phyloP scores from a whole-genome alignment of 177 flowering plant species.

The Vitis hybrid region DNA sequence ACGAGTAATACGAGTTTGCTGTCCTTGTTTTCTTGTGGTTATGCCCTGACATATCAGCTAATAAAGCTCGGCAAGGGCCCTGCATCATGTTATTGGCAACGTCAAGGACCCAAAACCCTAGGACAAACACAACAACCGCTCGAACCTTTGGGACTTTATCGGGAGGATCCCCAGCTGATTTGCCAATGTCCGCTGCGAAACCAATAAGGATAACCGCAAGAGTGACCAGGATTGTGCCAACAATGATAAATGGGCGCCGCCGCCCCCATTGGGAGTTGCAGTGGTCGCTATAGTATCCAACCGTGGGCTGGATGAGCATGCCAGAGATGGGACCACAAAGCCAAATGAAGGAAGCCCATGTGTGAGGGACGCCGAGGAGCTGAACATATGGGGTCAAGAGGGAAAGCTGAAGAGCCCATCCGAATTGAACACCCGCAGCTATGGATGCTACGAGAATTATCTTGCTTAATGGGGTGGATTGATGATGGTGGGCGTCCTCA shows the following conservation, averaged over 20 bases:
- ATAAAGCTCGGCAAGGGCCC: constrained; percentile 69
- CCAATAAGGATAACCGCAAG: constrained; percentile 65
- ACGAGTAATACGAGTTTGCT: constrained; percentile 58
- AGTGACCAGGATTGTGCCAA: constrained; percentile 52
- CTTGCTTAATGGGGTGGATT: constrained; percentile 27
- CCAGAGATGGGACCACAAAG: constrained; percentile 93
- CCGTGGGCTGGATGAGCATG: constrained; percentile 70
- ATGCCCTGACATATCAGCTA: constrained; percentile 60
- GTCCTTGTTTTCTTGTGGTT: constrained; percentile 35
- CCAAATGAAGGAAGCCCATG: constrained; percentile 74
- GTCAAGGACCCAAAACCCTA: constrained; percentile 89
- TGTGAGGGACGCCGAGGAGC: constrained; percentile 69
- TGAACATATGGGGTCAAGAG: constrained; percentile 75
- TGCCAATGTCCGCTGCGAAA: constrained; percentile 68
- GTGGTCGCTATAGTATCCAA: constrained; percentile 68
- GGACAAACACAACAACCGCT: constrained; percentile 57
- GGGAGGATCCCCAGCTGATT: constrained; percentile 23
- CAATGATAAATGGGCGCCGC: constrained; percentile 76
- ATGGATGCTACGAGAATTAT: constrained; percentile 52
- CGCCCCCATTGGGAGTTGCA: constrained; percentile 69
- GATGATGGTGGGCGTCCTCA: too few relatives aligned
- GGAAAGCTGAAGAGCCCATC: constrained; percentile 86
- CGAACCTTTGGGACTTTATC: constrained; percentile 28
- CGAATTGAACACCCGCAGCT: constrained; percentile 79
- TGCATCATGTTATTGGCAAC: constrained; percentile 78